These are phyloP conservation scores for Amesomyces nigricolor DNA, from an alignment of 2,329 filamentous ascomycete species.

Conservation along the genomic window DNA sequence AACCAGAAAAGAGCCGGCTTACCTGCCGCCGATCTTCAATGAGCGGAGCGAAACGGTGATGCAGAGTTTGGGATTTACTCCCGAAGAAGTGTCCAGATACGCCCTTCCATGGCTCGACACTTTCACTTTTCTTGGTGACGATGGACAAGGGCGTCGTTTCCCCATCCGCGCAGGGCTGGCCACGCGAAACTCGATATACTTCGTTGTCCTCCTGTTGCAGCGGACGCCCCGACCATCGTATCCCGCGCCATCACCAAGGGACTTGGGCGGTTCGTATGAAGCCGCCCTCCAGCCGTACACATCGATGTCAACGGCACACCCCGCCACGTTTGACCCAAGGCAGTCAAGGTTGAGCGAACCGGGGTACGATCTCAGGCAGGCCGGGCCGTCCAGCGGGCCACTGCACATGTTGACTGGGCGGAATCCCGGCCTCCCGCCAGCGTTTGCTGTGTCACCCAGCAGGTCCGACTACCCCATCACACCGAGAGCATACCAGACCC, in stretches of 20 bases:
- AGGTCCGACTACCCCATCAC: constrained; percentile 41
- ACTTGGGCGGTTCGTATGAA: constrained; percentile 40
- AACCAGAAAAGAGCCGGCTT: constrained; percentile 52
- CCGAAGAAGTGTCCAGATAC: constrained; percentile 49
- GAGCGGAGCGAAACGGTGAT: constrained; percentile 51
- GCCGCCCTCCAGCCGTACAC: constrained; percentile 33
- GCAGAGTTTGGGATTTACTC: constrained; percentile 47
- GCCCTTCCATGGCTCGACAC: constrained; percentile 49
- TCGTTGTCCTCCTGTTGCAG: constrained; percentile 49
- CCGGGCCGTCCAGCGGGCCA: constrained; percentile 4
- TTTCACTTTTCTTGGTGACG: constrained; percentile 47
- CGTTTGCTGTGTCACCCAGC: constrained; percentile 43
- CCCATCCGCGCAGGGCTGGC: constrained; percentile 51
- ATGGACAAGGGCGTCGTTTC: constrained; percentile 47
- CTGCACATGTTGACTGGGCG: constrained; percentile 35
- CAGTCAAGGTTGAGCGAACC: constrained; percentile 37
- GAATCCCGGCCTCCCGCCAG: constrained; percentile 38
- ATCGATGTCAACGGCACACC: constrained; percentile 41
- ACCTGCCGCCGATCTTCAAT: constrained; percentile 58
- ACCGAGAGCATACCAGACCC: constrained; percentile 46
- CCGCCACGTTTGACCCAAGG: constrained; percentile 43
- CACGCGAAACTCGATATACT: constrained; percentile 58
- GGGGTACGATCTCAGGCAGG: constrained; percentile 26
- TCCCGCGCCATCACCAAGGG: constrained; percentile 42
- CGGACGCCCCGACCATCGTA: constrained; percentile 36